Evolutionary conservation across 2,329 filamentous ascomycete genomes (phyloP).

Genomic region (Piedraia hortae): DNA sequence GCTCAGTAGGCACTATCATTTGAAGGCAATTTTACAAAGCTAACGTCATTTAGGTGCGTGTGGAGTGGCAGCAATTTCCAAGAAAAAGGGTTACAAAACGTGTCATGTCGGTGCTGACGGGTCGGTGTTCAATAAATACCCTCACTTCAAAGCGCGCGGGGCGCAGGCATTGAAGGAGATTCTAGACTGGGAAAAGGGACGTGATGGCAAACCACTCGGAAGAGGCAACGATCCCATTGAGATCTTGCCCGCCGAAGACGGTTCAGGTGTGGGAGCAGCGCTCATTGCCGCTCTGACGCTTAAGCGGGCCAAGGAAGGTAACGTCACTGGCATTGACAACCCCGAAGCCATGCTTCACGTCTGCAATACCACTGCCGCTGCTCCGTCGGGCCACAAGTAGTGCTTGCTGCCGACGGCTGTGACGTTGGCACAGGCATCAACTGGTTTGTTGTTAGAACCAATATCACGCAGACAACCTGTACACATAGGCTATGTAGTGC

Average conservation of each 20-base stretch:
- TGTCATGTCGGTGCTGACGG: conserved; percentile 94
- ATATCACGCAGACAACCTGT: no score
- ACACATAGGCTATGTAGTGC: no score
- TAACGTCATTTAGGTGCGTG: conserved; percentile 27
- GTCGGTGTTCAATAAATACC: conserved; percentile 97
- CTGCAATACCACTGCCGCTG: conserved; percentile 10
- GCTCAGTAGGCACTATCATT: conserved; percentile 27
- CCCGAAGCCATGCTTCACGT: conserved; percentile 18
- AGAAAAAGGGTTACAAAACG: conserved; percentile 68
- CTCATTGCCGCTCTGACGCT: conserved; percentile 55
- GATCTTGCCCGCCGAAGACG: conserved; percentile 76
- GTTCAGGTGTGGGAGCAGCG: conserved; percentile 86
- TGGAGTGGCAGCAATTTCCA: conserved; percentile 85
- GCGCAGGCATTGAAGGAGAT: conserved; percentile 81
- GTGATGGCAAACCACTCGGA: conserved; percentile 29
- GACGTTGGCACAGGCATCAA: no score
- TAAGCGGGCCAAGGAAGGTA: conserved; percentile 32
- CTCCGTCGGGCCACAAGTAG: conserved; percentile 2
- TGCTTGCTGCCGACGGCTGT: no score
- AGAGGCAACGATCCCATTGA: conserved; percentile 50
- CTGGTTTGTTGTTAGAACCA: no score
- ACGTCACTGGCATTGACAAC: conserved; percentile 29
- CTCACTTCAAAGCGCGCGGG: conserved; percentile 83
- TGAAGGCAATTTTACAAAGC: background rate
- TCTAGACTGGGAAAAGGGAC: conserved; percentile 66